Evolutionary conservation across 2,329 filamentous ascomycete genomes (phyloP).

Genomic region (Paecilomyces fulvus): DNA sequence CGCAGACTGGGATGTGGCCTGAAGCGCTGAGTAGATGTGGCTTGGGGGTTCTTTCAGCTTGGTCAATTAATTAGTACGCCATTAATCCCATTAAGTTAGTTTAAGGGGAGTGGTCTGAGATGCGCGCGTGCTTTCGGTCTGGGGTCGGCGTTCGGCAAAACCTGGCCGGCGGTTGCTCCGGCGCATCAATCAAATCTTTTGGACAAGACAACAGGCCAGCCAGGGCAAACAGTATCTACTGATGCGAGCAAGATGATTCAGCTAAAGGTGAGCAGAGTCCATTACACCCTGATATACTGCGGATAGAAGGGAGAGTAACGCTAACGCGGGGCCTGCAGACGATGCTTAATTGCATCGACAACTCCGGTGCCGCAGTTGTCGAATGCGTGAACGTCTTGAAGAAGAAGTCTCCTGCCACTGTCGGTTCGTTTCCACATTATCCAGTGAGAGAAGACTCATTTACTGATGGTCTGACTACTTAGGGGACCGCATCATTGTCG

Average conservation of each 20-base stretch:
- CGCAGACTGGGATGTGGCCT: not conserved
- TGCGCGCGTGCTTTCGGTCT: not conserved
- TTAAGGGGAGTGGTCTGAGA: not conserved
- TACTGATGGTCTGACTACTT: constrained; percentile 2
- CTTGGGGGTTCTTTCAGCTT: not conserved
- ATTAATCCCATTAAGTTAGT: not conserved
- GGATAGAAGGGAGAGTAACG: not conserved
- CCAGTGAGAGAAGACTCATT: not conserved
- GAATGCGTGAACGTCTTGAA: constrained; percentile 91
- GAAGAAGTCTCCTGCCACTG: constrained; percentile 75
- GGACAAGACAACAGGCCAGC: constrained; percentile 5
- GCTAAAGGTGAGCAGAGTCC: constrained; percentile 55
- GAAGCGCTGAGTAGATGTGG: not conserved
- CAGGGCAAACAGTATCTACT: constrained; percentile 1
- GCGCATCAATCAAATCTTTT: constrained; percentile 11
- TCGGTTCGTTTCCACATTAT: constrained; percentile 53
- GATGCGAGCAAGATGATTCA: constrained; percentile 69
- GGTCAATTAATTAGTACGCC: not conserved
- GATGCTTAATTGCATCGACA: constrained; percentile 99
- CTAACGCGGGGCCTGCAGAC: constrained; percentile 48
- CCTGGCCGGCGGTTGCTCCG: constrained; percentile 8
- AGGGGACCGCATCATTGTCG: constrained; percentile 96
- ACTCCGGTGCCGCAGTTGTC: constrained; percentile 93
- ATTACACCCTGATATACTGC: not conserved
- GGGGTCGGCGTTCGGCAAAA: constrained; percentile 16